Evolutionary conservation across 768 basidiomycete species (phyloP).

Genomic region (Chlorophyllum brunneum): DNA sequence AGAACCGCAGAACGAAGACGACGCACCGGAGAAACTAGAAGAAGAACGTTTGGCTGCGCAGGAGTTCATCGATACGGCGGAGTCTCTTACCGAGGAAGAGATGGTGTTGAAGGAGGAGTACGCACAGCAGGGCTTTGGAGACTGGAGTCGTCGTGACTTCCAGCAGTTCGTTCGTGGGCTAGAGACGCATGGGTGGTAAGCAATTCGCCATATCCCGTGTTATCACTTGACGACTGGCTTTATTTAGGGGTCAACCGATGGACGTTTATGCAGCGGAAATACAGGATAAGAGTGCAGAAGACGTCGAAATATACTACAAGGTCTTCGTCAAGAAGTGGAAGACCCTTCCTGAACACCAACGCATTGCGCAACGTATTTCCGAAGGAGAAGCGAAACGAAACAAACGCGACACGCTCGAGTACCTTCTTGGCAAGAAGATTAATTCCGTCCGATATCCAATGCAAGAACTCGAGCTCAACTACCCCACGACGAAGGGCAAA

Average conservation of each 20-base stretch:
- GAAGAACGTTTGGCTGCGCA: constrained; percentile 77
- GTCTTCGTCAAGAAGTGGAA: constrained; percentile 90
- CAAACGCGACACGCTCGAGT: constrained; percentile 77
- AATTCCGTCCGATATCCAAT: constrained; percentile 83
- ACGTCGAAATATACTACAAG: constrained; percentile 72
- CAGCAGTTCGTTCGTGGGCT: constrained; percentile 80
- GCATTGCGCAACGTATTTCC: constrained; percentile 78
- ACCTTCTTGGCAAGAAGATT: constrained; percentile 80
- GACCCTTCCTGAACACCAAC: constrained; percentile 76
- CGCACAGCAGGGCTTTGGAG: constrained; percentile 74
- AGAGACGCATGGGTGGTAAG: constrained; percentile 72
- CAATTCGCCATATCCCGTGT: constrained; percentile 2
- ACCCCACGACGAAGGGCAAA: constrained; percentile 94
- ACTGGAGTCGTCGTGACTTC: constrained; percentile 93
- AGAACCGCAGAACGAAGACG: constrained; percentile 65
- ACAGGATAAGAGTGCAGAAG: constrained; percentile 75
- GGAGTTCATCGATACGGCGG: constrained; percentile 89
- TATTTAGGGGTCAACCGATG: constrained; percentile 54
- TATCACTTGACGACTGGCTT: neutral
- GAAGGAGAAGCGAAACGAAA: constrained; percentile 90
- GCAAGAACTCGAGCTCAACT: constrained; percentile 95
- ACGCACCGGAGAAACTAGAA: constrained; percentile 82
- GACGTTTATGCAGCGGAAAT: constrained; percentile 78
- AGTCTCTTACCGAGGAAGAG: constrained; percentile 89
- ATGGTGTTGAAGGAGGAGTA: constrained; percentile 75